Base-by-base conservation (phyloP, 2,329 filamentous ascomycete species). In the Beauveria medogensis region DNA sequence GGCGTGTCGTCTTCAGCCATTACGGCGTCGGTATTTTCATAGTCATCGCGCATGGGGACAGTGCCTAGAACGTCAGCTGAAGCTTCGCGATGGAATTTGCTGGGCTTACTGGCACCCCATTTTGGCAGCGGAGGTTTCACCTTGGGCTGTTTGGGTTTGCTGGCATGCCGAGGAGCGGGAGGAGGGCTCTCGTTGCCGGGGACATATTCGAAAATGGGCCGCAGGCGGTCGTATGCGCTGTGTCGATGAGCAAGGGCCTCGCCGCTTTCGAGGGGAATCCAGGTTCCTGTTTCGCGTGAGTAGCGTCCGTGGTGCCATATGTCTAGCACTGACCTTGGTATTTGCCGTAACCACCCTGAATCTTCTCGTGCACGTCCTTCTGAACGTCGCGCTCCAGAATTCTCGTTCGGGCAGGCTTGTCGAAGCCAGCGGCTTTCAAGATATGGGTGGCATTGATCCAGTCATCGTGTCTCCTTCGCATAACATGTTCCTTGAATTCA, bases 371-470 rank as follows among this genome's bases (percentile, higher is more conserved):
- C 5, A 89, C 82, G 48, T 95, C 93, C 74, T 96, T 97, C 70
- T 99, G 94, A 8, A 99, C 93, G 71, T 99, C 94, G 66, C 94
- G 85, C 77, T 99, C 94, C 5, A 99, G 82, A 61, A 99, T 97
- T 65, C 94, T 85, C 46, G 94, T 99, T 71, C 94, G 83, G 14
- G 93, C 91, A 3, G 94, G 94, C 75, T 99, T 99, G 75, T 99
- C 94, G 71, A 96, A 96, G 60, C 93, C 93, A 64, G 94, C 94
- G 46, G 95, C 91, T 72, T 99, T 99, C 54, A 99, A 79, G 63
- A 99, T 97, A 72, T 99, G 94, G 59, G 94, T 99, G n/a, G 94
- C 94, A 80, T 99, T 99, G 77, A 99, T 94, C 92, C 93, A 99
- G 75, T 97, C 87, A 74, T 99, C 94, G 58, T 86, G 84, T 63